phyloP scores from a whole-genome alignment of 2,329 filamentous ascomycete species.

The Phoma sp. region DNA sequence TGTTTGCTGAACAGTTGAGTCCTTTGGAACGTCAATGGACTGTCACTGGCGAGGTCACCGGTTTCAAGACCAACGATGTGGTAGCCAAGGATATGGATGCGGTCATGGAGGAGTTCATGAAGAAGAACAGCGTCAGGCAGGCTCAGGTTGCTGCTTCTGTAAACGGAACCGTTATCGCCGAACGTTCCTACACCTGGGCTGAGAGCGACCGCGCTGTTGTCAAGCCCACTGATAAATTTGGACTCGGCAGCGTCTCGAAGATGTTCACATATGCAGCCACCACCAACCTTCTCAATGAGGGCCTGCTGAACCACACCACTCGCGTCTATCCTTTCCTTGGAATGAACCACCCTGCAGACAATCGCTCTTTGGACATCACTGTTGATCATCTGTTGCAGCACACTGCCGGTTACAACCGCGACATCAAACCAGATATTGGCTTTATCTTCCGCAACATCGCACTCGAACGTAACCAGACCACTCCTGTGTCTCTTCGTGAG shows the following conservation, averaged over 20 bases:
- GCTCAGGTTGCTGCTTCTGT: slow-evolving; percentile 28
- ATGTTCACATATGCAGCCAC: slow-evolving; percentile 29
- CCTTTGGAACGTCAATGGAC: slow-evolving; percentile 27
- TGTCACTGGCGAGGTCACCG: slow-evolving; percentile 21
- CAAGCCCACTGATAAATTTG: slow-evolving; percentile 27
- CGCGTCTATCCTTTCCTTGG: slow-evolving; percentile 28
- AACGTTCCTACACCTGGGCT: slow-evolving; percentile 30
- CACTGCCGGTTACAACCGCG: slow-evolving; percentile 28
- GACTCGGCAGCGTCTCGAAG: slow-evolving; percentile 32
- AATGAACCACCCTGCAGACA: slow-evolving; percentile 21
- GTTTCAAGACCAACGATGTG: slow-evolving; percentile 25
- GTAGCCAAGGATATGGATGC: slow-evolving; percentile 18
- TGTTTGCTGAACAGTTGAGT: slow-evolving; percentile 24
- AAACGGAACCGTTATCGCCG: slow-evolving; percentile 25
- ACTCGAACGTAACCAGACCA: slow-evolving; percentile 22
- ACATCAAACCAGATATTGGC: slow-evolving; percentile 20
- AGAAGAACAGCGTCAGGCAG: slow-evolving; percentile 26
- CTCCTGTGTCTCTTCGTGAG: slow-evolving; percentile 23
- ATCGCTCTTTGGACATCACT: slow-evolving; percentile 27
- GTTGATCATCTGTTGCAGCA: slow-evolving; percentile 30
- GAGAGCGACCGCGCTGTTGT: slow-evolving; percentile 28
- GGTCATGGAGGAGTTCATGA: slow-evolving; percentile 29
- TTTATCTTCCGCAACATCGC: slow-evolving; percentile 26
- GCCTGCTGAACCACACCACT: slow-evolving; percentile 22
- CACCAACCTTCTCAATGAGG: slow-evolving; percentile 19